These are phyloP conservation scores for Penicillium pulvis DNA, from an alignment of 495 filamentous ascomycete species.

Conservation along the genomic window DNA sequence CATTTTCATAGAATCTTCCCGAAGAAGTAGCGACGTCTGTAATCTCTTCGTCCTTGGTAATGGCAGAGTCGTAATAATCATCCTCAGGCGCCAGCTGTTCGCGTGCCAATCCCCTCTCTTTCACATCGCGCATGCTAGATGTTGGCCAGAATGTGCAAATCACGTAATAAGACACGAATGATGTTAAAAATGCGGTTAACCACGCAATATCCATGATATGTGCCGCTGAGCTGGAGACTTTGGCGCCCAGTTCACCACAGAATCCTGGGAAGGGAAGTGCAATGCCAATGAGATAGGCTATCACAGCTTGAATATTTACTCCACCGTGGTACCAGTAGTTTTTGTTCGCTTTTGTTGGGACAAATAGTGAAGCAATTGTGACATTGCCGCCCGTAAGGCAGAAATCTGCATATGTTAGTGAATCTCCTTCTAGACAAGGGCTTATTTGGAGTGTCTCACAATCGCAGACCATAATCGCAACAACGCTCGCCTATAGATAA, in stretches of 20 bases:
- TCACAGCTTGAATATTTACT: conserved; percentile 6
- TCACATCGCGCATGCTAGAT: not conserved
- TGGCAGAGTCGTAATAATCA: not conserved
- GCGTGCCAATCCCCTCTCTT: not conserved
- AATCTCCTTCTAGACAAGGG: not conserved
- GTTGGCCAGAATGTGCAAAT: conserved; percentile 11
- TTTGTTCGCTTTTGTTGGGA: conserved; percentile 4
- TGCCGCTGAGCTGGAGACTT: not conserved
- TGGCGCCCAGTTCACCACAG: conserved; percentile 7
- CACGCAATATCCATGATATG: conserved; percentile 9
- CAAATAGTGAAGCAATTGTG: not conserved
- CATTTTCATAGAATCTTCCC: not conserved
- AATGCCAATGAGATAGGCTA: conserved; percentile 7
- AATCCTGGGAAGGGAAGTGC: conserved; percentile 8
- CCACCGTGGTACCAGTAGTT: conserved; percentile 10
- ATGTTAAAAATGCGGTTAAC: not conserved
- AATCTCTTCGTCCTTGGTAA: conserved; percentile 1
- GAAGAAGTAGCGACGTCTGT: not conserved
- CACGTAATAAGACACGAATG: conserved; percentile 8
- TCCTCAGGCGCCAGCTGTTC: not conserved
- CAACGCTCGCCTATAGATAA: conserved; percentile 2
- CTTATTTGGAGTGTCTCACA: not conserved
- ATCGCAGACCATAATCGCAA: conserved; percentile 11
- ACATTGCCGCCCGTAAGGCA: conserved; percentile 2
- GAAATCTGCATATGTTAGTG: conserved; percentile 5